phyloP scores from a whole-genome alignment of 1,284 basidiomycete genomes.

The Laetiporus sulphureus region DNA sequence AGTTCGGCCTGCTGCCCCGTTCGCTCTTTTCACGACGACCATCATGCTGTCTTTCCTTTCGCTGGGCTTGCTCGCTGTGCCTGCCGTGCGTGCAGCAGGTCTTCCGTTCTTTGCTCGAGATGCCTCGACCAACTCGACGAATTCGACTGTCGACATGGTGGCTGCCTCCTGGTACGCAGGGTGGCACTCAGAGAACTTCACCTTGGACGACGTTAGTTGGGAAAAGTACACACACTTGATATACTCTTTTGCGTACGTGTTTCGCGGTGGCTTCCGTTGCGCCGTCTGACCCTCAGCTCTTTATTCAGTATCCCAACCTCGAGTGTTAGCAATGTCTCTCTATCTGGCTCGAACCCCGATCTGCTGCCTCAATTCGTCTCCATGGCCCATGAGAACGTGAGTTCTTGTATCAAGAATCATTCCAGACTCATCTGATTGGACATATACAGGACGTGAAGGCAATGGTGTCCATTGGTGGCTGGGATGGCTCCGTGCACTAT shows the following conservation, averaged over 20 bases:
- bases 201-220: constrained; percentile 49
- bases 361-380: constrained; percentile 24
- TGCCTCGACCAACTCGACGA: constrained; percentile 7
- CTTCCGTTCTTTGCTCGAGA: constrained; percentile 6
- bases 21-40: constrained; percentile 7
- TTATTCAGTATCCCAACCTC: constrained; percentile 17
- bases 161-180: constrained; percentile 59
- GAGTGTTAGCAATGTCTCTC: constrained; percentile 15
- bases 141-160: constrained; percentile 28
- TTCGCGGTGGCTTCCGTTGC: not conserved
- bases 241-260: constrained; percentile 57
- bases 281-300: not conserved
- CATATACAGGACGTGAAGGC: constrained; percentile 51
- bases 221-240: constrained; percentile 55
- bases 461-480: constrained; percentile 75
- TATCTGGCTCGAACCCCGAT: constrained; percentile 17
- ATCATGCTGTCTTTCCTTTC: constrained; percentile 17
- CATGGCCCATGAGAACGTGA: constrained; percentile 23
- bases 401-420: constrained; percentile 1
- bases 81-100: constrained; percentile 11
- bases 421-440: not conserved
- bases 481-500: constrained; percentile 70
- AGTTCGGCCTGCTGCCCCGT: constrained; percentile 4
- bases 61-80: constrained; percentile 13
- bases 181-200: constrained; percentile 45